Conservation (phyloP, 1,139 yeast species). For the Candida glucosophila region DNA sequence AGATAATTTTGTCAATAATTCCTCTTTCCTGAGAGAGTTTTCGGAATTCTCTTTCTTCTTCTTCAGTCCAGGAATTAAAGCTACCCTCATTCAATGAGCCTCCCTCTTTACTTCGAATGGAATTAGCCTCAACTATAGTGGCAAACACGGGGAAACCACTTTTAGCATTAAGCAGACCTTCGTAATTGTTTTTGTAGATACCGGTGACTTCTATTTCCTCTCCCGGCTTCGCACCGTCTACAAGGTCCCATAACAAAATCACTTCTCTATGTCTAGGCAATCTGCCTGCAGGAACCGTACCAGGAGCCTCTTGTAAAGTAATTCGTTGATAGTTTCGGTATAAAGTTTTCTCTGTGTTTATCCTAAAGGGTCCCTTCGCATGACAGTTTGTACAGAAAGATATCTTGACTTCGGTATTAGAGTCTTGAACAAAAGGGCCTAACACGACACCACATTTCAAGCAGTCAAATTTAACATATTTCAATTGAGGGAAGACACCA, state of each 20-base stretch:
- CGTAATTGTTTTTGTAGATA: conserved; percentile 85
- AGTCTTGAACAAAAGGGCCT: conserved; percentile 92
- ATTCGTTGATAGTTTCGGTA: conserved; percentile 92
- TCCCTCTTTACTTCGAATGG: conserved; percentile 64
- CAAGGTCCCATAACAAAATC: conserved; percentile 82
- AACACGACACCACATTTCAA: conserved; percentile 82
- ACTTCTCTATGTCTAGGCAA: conserved; percentile 95
- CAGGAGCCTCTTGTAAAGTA: conserved; percentile 94
- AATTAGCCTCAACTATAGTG: conserved; percentile 87
- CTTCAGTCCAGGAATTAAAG: conserved; percentile 75
- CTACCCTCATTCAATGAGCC: conserved; percentile 23
- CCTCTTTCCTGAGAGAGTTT: conserved; percentile 67
- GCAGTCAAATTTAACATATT: conserved; percentile 91
- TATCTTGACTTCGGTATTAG: conserved; percentile 74
- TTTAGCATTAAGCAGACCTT: conserved; percentile 85
- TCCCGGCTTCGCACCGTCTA: conserved; percentile 94
- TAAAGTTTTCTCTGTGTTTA: conserved; percentile 86
- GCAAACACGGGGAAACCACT: conserved; percentile 98
- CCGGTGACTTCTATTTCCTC: conserved; percentile 95
- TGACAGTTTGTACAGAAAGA: conserved; percentile 91
- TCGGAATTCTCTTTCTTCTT: conserved; percentile 82
- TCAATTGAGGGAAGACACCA: conserved; percentile 94
- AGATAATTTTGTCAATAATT: conserved; percentile 77
- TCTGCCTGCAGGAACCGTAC: conserved; percentile 96
- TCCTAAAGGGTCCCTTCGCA: conserved; percentile 80